Percentiles rank a stretch among this genome's conserved stretches.
phyloP scores from a whole-genome alignment of 805 yeast genomes.

The Alloascoidea hylecoeti region DNA sequence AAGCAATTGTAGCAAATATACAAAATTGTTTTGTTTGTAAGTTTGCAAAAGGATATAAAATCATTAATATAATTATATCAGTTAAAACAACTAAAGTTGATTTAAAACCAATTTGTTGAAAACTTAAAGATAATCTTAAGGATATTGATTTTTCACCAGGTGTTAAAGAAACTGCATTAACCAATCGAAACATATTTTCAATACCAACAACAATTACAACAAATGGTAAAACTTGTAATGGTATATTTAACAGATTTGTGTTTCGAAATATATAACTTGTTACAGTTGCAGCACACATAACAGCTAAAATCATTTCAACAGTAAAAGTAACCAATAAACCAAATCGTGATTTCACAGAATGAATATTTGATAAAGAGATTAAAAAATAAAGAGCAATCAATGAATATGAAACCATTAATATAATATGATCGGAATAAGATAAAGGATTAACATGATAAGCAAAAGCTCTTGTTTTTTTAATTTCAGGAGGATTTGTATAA shows the following conservation, averaged over 20 bases:
- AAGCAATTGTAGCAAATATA: constrained; percentile 28
- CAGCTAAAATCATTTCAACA: constrained; percentile 24
- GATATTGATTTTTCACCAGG: constrained; percentile 28
- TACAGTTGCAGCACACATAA: constrained; percentile 27
- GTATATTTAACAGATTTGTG: constrained; percentile 18
- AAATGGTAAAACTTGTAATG: constrained; percentile 26
- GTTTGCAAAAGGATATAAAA: constrained; percentile 15
- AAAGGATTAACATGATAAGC: constrained; percentile 6
- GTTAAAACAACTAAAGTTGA: constrained; percentile 22
- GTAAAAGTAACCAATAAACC: constrained; percentile 30
- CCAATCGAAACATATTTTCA: constrained; percentile 33
- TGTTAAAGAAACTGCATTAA: constrained; percentile 22
- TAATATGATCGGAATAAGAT: constrained; percentile 11
- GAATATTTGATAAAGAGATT: constrained; percentile 24
- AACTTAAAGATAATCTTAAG: constrained; percentile 21
- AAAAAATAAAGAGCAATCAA: constrained; percentile 18
- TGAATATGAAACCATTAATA: constrained; percentile 14
- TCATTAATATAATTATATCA: constrained; percentile 14
- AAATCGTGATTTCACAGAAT: constrained; percentile 27
- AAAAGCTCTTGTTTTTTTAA: constrained; percentile 5
- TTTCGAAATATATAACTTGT: constrained; percentile 21
- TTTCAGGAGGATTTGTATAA: constrained; percentile 10
- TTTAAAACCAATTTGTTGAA: constrained; percentile 20
- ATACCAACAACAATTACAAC: constrained; percentile 26
- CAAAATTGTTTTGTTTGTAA: constrained; percentile 25